Conservation (phyloP, 2,329 filamentous ascomycete genomes). For the Alternaria dauci region DNA sequence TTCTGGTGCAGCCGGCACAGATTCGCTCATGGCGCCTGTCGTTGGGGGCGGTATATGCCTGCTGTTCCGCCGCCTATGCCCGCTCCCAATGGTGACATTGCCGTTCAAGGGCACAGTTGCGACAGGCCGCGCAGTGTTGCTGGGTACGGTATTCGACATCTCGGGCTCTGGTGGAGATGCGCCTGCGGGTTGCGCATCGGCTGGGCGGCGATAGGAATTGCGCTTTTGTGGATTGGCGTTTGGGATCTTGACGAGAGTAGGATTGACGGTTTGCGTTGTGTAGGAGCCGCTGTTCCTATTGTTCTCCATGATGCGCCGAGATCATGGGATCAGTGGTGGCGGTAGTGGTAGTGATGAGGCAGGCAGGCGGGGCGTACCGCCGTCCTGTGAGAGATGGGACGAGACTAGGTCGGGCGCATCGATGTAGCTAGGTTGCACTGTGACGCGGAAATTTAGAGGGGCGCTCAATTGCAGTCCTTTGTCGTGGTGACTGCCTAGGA, state of each 20-base stretch:
- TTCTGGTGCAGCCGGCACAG: slow-evolving; percentile 63
- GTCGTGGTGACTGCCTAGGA: slow-evolving; percentile 35
- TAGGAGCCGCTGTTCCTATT: slow-evolving; percentile 38
- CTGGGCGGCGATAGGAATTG: slow-evolving; percentile 44
- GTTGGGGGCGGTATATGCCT: slow-evolving; percentile 41
- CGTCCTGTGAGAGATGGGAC: slow-evolving; percentile 22
- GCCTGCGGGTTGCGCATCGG: slow-evolving; percentile 37
- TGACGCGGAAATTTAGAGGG: slow-evolving; percentile 26
- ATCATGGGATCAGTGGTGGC: slow-evolving; percentile 28
- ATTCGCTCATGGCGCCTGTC: slow-evolving; percentile 31
- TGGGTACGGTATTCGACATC: slow-evolving; percentile 33
- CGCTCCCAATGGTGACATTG: slow-evolving; percentile 34
- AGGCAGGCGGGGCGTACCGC: slow-evolving; percentile 20
- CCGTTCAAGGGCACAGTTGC: slow-evolving; percentile 32
- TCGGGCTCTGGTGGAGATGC: slow-evolving; percentile 23
- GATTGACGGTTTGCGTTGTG: slow-evolving; percentile 32
- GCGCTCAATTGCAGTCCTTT: slow-evolving; percentile 23
- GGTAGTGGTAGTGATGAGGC: slow-evolving; percentile 15
- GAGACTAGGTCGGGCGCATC: slow-evolving; percentile 9
- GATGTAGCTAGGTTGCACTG: slow-evolving; percentile 25
- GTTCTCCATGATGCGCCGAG: slow-evolving; percentile 41
- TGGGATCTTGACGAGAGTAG: slow-evolving; percentile 33
- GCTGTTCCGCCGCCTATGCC: slow-evolving; percentile 44
- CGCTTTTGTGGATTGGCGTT: slow-evolving; percentile 45
- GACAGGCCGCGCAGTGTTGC: slow-evolving; percentile 40